phyloP scores from a whole-genome alignment of 257 asterid genomes.

The Plantago elongata region DNA sequence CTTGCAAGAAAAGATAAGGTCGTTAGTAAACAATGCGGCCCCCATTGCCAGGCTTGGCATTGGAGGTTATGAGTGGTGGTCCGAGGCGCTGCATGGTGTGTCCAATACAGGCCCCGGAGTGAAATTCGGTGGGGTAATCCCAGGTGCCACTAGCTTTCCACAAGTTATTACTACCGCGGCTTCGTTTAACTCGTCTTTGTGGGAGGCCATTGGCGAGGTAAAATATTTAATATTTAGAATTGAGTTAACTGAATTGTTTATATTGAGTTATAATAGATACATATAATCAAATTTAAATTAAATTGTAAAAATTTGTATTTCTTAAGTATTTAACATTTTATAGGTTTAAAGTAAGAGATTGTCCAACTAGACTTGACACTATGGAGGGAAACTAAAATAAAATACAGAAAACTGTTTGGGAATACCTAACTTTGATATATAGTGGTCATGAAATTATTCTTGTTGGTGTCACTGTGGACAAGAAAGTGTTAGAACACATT shows the following conservation, averaged over 20 bases:
- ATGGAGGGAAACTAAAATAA: too few relatives aligned
- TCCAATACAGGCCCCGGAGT: conserved; percentile 73
- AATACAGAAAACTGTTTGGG: too few relatives aligned
- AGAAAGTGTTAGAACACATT: not conserved
- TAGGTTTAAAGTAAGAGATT: too few relatives aligned
- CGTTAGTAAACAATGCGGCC: conserved; percentile 77
- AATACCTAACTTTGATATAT: not conserved
- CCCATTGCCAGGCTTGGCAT: conserved; percentile 69
- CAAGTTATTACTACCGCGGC: conserved; percentile 89
- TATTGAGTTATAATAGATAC: too few relatives aligned
- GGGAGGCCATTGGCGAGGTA: conserved; percentile 90
- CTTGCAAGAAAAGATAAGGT: conserved; percentile 60
- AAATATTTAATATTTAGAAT: too few relatives aligned
- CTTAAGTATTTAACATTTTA: too few relatives aligned
- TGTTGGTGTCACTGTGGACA: conserved; percentile 19
- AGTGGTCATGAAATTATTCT: not conserved
- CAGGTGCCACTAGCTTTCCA: conserved; percentile 87
- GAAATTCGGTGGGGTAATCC: conserved; percentile 59
- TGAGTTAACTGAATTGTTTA: too few relatives aligned
- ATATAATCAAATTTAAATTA: too few relatives aligned
- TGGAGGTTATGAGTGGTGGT: conserved; percentile 91
- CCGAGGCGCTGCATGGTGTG: conserved; percentile 95
- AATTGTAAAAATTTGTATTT: too few relatives aligned
- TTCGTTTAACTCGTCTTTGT: conserved; percentile 64
- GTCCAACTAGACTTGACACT: too few relatives aligned